phyloP scores from a whole-genome alignment of 2,329 filamentous ascomycete species.

The Claviceps africana region DNA sequence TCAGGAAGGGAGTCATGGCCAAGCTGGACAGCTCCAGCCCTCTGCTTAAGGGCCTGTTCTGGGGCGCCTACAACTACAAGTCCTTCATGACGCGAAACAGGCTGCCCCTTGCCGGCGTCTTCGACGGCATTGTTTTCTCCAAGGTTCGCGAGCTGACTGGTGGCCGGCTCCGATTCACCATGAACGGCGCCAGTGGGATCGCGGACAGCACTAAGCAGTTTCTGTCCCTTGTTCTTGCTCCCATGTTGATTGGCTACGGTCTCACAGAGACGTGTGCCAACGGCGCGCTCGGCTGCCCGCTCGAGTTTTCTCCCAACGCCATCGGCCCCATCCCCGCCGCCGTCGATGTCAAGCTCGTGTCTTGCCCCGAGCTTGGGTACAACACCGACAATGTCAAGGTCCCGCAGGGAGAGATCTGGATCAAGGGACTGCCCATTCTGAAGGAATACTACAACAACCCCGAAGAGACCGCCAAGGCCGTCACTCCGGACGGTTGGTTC shows the following conservation, averaged over 20 bases:
- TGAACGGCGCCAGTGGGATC: constrained; percentile 90
- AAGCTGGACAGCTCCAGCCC: constrained; percentile 61
- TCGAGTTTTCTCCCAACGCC: constrained; percentile 65
- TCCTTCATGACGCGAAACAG: constrained; percentile 41
- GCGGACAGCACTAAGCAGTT: constrained; percentile 79
- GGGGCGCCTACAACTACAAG: constrained; percentile 48
- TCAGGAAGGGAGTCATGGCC: constrained; percentile 81
- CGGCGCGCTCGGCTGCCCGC: constrained; percentile 67
- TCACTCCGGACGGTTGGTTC: constrained; percentile 87
- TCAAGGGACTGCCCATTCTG: constrained; percentile 64
- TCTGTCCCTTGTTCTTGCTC: constrained; percentile 80
- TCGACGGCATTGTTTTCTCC: constrained; percentile 79
- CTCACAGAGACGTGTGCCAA: constrained; percentile 85
- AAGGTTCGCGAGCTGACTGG: constrained; percentile 86
- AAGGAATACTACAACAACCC: constrained; percentile 73
- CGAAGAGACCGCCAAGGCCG: constrained; percentile 65
- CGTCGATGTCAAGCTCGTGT: constrained; percentile 82
- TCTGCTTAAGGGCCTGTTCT: constrained; percentile 68
- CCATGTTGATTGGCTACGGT: constrained; percentile 90
- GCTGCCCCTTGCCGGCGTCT: constrained; percentile 50
- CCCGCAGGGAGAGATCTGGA: constrained; percentile 85
- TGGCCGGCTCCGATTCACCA: constrained; percentile 71
- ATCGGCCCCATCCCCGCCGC: constrained; percentile 67
- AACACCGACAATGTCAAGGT: constrained; percentile 50
- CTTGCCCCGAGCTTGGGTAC: constrained; percentile 82